A percentile compares a stretch with the other conserved stretches of the same genome.
Evolutionary conservation across 257 asterid genomes (phyloP).

Genomic region (Petunia secreta): DNA sequence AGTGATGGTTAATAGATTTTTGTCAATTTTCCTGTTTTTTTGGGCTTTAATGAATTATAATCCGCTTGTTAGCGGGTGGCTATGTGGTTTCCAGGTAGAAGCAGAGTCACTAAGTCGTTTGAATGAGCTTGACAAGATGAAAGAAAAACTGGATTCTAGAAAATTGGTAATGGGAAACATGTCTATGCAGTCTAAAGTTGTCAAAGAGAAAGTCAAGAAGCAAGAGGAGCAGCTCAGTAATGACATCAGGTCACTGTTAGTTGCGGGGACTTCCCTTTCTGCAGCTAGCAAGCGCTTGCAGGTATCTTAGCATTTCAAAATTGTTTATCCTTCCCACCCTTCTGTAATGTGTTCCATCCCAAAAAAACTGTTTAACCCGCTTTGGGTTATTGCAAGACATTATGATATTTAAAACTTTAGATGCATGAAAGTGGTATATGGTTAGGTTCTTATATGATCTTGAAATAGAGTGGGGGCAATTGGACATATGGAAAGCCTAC

Average conservation of each 20-base stretch:
- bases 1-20: background rate
- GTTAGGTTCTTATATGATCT: background rate
- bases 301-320: conserved; percentile 44
- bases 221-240: conserved; percentile 88
- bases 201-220: conserved; percentile 74
- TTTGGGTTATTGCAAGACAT: background rate
- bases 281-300: conserved; percentile 74
- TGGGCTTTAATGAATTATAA: conserved; percentile 31
- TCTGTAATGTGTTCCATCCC: conserved; percentile 7
- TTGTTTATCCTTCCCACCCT: background rate
- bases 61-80: conserved; percentile 33
- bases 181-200: conserved; percentile 87
- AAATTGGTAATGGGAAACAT: conserved; percentile 93
- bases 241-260: conserved; percentile 75
- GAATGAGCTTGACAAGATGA: conserved; percentile 85
- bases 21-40: background rate
- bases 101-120: conserved; percentile 70
- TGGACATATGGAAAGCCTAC: background rate
- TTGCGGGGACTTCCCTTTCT: conserved; percentile 87
- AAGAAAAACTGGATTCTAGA: conserved; percentile 71
- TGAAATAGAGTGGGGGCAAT: background rate
- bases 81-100: conserved; percentile 58
- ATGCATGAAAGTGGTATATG: conserved; percentile 9
- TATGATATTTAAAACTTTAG: background rate
- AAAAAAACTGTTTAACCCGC: background rate